Evolutionary conservation across 371 early-diverging fungal species (phyloP).

Genomic region (Gilbertella persicaria): DNA sequence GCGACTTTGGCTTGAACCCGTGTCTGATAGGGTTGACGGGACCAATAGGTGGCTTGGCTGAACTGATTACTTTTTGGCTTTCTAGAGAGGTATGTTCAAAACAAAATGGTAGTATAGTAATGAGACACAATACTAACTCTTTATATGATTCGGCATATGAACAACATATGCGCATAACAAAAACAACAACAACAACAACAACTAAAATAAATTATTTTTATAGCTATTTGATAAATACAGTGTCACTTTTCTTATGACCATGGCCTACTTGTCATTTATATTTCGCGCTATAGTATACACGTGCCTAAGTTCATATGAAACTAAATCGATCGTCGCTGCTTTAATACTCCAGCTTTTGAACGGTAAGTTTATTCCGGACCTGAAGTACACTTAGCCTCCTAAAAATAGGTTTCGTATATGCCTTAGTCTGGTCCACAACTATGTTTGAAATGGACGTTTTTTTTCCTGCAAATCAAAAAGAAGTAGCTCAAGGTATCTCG

Average conservation of each 20-base stretch:
- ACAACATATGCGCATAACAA: too few relatives aligned
- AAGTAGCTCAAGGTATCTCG: constrained; percentile 44
- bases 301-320: constrained; percentile 20
- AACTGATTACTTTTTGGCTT: constrained; percentile 39
- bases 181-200: too few relatives aligned
- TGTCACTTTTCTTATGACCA: constrained; percentile 25
- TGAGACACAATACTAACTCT: not conserved
- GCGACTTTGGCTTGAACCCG: constrained; percentile 32
- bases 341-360: constrained; percentile 32
- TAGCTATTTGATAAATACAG: constrained; percentile 36
- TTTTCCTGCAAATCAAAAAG: constrained; percentile 40
- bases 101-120: not conserved
- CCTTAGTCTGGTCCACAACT: constrained; percentile 40
- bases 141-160: too few relatives aligned
- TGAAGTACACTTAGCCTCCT: constrained; percentile 8
- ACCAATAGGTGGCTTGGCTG: constrained; percentile 39
- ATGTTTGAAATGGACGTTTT: constrained; percentile 42
- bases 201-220: too few relatives aligned
- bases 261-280: constrained; percentile 30
- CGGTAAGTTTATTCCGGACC: constrained; percentile 18
- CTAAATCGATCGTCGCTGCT: constrained; percentile 25
- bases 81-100: constrained; percentile 14
- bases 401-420: constrained; percentile 19
- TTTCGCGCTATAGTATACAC: constrained; percentile 33
- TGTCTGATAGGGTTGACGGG: constrained; percentile 43